These are phyloP conservation scores for Adansonia grandidieri DNA, from an alignment of 441 rosid species.

Conservation along the genomic window DNA sequence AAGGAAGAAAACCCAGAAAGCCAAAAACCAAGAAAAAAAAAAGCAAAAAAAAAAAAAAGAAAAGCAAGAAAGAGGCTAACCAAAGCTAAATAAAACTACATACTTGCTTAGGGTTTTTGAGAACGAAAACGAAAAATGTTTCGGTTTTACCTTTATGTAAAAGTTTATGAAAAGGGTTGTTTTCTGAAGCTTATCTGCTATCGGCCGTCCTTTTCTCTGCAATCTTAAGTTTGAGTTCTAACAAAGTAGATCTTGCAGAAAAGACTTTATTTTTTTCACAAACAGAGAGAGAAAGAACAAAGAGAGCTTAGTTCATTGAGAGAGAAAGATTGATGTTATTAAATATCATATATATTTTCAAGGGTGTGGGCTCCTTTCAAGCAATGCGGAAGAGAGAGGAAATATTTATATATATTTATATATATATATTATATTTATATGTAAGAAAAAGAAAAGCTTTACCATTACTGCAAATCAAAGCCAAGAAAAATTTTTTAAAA, in stretches of 20 bases:
- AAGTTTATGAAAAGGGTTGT: background rate
- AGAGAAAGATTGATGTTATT: background rate
- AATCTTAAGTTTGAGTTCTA: slow-evolving; percentile 26
- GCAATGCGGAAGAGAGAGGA: background rate
- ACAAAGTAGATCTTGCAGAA: slow-evolving; percentile 38
- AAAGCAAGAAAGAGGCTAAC: background rate
- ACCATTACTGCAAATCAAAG: background rate
- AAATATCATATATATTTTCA: background rate
- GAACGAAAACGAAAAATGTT: slow-evolving; percentile 1
- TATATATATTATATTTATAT: background rate
- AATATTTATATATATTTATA: background rate
- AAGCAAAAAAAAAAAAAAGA: background rate
- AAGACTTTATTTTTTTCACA: slow-evolving; percentile 17
- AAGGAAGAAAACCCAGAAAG: slow-evolving; percentile 26
- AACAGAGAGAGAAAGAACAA: slow-evolving; percentile 28
- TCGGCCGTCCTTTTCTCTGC: slow-evolving; percentile 26
- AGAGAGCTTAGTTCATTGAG: slow-evolving; percentile 37
- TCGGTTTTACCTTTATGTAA: background rate
- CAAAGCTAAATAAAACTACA: background rate
- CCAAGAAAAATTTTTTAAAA: background rate
- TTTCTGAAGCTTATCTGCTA: slow-evolving; percentile 16
- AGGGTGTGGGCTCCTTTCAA: slow-evolving; percentile 12
- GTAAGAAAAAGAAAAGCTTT: background rate
- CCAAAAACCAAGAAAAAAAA: background rate
- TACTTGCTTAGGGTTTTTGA: slow-evolving; percentile 42